Evolutionary conservation across 2,329 filamentous ascomycete species (phyloP).

Genomic region (Orbilia oligospora): DNA sequence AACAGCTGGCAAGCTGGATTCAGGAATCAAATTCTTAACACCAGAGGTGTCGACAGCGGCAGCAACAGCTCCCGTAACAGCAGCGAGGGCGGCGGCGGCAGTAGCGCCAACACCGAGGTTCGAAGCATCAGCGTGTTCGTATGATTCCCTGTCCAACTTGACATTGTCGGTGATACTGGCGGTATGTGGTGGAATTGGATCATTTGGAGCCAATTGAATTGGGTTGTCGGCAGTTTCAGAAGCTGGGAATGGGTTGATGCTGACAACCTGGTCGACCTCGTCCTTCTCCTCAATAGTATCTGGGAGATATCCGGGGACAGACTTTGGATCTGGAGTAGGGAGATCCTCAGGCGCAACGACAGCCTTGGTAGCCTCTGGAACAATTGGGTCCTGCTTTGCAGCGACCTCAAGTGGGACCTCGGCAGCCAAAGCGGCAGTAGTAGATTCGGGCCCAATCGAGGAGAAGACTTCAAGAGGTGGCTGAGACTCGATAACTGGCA

Average conservation of each 20-base stretch:
- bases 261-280: slow-evolving; percentile 70
- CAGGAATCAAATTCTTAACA: slow-evolving; percentile 79
- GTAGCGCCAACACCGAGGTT: slow-evolving; percentile 67
- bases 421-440: slow-evolving; percentile 79
- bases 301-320: slow-evolving; percentile 79
- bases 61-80: slow-evolving; percentile 43
- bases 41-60: slow-evolving; percentile 6
- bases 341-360: slow-evolving; percentile 69
- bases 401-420: slow-evolving; percentile 75
- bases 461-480: slow-evolving; percentile 71
- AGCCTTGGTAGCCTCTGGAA: slow-evolving; percentile 78
- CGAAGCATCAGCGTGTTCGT: slow-evolving; percentile 82
- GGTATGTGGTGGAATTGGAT: slow-evolving; percentile 79
- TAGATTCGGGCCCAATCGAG: slow-evolving; percentile 78
- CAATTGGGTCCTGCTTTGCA: slow-evolving; percentile 63
- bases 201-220: slow-evolving; percentile 81
- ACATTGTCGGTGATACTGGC: slow-evolving; percentile 79
- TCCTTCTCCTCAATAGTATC: slow-evolving; percentile 67
- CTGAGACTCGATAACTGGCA: slow-evolving; percentile 33
- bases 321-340: slow-evolving; percentile 63
- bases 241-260: slow-evolving; percentile 76
- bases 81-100: slow-evolving; percentile 44
- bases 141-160: slow-evolving; percentile 85
- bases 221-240: slow-evolving; percentile 80
- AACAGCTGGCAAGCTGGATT: slow-evolving; percentile 81